These are phyloP conservation scores for Ustilago trichophora DNA, from an alignment of 1,284 basidiomycete genomes.

Conservation along the genomic window DNA sequence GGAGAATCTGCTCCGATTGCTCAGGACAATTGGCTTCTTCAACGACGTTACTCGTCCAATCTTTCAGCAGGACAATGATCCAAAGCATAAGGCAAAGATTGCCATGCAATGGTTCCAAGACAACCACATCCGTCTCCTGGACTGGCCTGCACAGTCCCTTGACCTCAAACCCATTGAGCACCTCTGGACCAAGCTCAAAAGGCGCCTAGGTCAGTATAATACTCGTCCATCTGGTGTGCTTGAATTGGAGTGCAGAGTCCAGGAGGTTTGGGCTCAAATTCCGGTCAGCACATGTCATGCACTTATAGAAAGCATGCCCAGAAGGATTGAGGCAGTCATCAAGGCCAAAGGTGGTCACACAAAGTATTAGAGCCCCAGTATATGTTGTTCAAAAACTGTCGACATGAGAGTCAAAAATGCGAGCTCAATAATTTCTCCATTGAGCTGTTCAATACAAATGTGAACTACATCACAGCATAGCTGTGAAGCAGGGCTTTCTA, in stretches of 20 bases:
- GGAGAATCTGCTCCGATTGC: slow-evolving; percentile 49
- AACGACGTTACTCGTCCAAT: slow-evolving; percentile 35
- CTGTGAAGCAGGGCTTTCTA: not conserved
- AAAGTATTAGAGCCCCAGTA: not conserved
- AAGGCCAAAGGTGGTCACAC: slow-evolving; percentile 17
- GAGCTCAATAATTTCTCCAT: no score
- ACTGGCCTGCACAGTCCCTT: slow-evolving; percentile 66
- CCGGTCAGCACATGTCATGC: not conserved
- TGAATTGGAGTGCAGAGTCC: not conserved
- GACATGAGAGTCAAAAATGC: no score
- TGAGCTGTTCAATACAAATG: not conserved
- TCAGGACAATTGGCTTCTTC: slow-evolving; percentile 30
- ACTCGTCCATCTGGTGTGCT: not conserved
- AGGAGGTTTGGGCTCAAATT: slow-evolving; percentile 4
- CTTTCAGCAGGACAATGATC: slow-evolving; percentile 67
- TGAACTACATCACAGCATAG: not conserved
- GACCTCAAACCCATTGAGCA: slow-evolving; percentile 68
- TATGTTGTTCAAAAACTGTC: not conserved
- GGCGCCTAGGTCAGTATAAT: not conserved
- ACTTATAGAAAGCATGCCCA: slow-evolving; percentile 19
- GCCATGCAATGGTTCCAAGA: slow-evolving; percentile 54
- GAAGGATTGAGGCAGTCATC: slow-evolving; percentile 10
- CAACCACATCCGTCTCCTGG: slow-evolving; percentile 52
- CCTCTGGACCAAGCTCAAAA: slow-evolving; percentile 55
- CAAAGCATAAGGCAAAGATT: slow-evolving; percentile 58